Conservation (phyloP, 768 basidiomycete genomes). For the Lactarius vividus region DNA sequence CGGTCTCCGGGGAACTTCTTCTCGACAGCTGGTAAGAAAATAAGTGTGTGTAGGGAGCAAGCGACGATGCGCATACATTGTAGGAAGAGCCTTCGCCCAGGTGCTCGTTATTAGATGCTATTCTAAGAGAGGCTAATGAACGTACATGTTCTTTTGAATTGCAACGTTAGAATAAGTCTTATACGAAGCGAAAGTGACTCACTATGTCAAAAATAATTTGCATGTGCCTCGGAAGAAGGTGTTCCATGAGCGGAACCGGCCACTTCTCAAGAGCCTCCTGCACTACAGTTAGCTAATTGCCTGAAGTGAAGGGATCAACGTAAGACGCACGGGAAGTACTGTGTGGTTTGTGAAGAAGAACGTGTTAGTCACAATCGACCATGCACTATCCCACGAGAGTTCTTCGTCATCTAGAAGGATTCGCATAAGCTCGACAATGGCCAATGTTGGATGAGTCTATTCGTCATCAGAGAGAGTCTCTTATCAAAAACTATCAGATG, state of each 20-base stretch:
- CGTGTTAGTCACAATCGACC: constrained; percentile 84
- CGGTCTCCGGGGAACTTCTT: constrained; percentile 86
- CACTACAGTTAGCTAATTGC: constrained; percentile 6
- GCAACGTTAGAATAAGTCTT: constrained; percentile 34
- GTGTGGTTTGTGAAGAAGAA: constrained; percentile 98
- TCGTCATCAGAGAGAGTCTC: background rate
- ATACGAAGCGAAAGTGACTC: background rate
- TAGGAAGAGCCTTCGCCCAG: constrained; percentile 53
- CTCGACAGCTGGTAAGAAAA: constrained; percentile 62
- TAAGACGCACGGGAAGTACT: constrained; percentile 70
- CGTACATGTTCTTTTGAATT: constrained; percentile 49
- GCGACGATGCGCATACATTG: constrained; percentile 47
- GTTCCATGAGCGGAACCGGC: constrained; percentile 83
- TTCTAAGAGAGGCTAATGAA: constrained; percentile 9
- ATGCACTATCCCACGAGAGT: constrained; percentile 76
- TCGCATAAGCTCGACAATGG: constrained; percentile 93
- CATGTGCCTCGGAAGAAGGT: constrained; percentile 84
- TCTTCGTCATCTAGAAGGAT: constrained; percentile 92
- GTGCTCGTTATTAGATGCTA: constrained; percentile 2
- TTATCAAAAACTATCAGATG: constrained; percentile 5
- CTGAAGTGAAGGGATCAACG: background rate
- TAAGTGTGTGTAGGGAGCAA: constrained; percentile 1
- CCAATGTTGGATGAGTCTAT: constrained; percentile 92
- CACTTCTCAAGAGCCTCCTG: constrained; percentile 89
- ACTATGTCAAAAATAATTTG: constrained; percentile 92